Evolutionary conservation across 352 stramenopile species (phyloP), one percentile per base, ranked within the genome.

Genomic region (Globisporangium yorkense): DNA sequence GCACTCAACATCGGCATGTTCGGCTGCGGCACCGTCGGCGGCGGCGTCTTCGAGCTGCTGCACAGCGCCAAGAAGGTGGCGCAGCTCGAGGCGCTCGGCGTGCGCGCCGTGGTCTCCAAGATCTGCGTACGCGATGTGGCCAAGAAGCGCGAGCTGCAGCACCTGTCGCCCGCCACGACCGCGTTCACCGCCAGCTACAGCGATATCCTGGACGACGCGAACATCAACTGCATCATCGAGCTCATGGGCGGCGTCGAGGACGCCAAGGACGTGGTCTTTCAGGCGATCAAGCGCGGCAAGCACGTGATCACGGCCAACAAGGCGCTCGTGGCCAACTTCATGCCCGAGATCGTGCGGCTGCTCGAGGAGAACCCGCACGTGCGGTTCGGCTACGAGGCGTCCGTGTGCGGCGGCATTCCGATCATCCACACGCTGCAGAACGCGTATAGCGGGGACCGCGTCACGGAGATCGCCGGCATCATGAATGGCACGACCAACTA

Each of bases 401-500:
- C 93, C 15, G 96, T 99, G 37, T 97, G 92, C 60, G 95, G 95
- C n/a, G 95, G 92, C 50, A 98, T 99, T 66, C 96, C 96, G 41
- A 98, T 99, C 71, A 98, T 99, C 75, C 80, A 98, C 71, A 96
- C 90, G 37, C 72, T 99, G 37, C 92, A 98, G 75, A 88, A 79
- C 61, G 88, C 90, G 44, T 98, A 97, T 72, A 72, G 80, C 35
- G 92, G 89, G 49, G 94, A 99, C 75, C 75, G 79, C 39, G 97
- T 99, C 71, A 88, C 85, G 13, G 84, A 96, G 61, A 85, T 98
- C 59, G 89, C 88, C 40, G 96, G 96, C 24, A 98, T 99, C 69
- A 96, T 97, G 80, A 99, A 99, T 72, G 96, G 96, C 48, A 98
- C 95, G 8, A 99, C 96, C 52, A 99, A 99, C 76, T 99, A 97